Conservation (phyloP, 179 eudicot genomes). For the Carnegiea gigantea region DNA sequence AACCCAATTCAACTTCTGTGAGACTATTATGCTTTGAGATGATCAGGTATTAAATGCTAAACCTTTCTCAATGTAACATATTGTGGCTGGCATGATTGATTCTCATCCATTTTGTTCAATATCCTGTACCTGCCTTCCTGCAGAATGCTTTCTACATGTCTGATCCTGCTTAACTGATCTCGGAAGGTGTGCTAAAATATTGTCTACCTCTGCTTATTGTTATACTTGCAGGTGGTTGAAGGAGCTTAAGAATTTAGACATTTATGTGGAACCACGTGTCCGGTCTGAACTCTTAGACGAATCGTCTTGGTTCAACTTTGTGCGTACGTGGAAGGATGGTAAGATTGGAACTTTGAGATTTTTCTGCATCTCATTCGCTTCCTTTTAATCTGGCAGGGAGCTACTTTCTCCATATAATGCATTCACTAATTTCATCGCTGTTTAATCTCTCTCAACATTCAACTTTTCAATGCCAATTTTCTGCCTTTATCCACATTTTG, state of each 20-base stretch:
- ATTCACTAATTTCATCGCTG: not conserved
- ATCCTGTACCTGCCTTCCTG: not conserved
- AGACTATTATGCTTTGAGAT: constrained; percentile 69
- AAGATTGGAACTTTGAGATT: constrained; percentile 21
- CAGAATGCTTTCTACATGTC: not conserved
- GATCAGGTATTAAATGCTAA: constrained; percentile 59
- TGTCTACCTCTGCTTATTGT: constrained; percentile 14
- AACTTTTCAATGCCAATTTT: not conserved
- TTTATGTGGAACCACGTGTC: constrained; percentile 90
- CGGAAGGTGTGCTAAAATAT: constrained; percentile 4
- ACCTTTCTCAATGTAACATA: not conserved
- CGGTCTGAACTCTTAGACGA: constrained; percentile 69
- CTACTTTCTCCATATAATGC: not conserved
- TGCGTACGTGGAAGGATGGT: constrained; percentile 87
- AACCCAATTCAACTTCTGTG: constrained; percentile 91
- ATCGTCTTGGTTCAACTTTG: constrained; percentile 69
- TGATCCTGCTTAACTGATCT: not conserved
- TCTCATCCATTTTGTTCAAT: not conserved
- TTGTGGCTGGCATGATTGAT: not conserved
- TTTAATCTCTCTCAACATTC: not conserved
- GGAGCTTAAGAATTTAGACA: constrained; percentile 57
- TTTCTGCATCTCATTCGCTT: constrained; percentile 5
- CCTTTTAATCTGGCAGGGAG: not conserved
- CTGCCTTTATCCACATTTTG: not conserved
- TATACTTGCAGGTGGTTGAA: constrained; percentile 76